phyloP scores from a whole-genome alignment of 441 rosid genomes.

The Pelargonium citronellum region DNA sequence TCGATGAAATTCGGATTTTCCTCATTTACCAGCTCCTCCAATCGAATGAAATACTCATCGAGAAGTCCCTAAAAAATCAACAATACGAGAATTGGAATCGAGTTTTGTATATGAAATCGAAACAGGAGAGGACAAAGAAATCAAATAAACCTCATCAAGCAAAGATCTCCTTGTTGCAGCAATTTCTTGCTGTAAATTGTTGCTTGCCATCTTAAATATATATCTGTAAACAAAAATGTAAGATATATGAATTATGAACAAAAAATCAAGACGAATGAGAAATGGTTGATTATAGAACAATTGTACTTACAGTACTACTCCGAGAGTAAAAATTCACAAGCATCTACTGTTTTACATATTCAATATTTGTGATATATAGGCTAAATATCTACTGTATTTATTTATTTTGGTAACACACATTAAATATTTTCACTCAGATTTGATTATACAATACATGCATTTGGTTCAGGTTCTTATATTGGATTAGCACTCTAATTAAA shows the following conservation, averaged over 20 bases:
- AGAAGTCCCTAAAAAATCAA: background rate
- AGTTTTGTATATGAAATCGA: background rate
- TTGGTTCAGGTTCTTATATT: background rate
- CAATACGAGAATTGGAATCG: background rate
- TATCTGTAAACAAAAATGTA: background rate
- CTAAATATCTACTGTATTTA: background rate
- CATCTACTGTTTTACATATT: background rate
- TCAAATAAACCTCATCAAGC: conserved; percentile 1
- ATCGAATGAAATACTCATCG: conserved; percentile 1
- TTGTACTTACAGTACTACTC: too few species aligned
- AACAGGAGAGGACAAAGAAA: background rate
- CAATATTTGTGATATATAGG: background rate
- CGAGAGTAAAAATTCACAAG: too few species aligned
- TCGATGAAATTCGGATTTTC: background rate
- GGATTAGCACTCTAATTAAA: background rate
- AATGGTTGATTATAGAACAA: background rate
- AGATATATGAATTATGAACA: background rate
- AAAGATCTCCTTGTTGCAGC: background rate
- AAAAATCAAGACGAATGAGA: background rate
- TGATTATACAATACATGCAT: background rate
- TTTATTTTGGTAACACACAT: background rate
- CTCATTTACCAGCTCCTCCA: background rate
- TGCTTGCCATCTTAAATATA: background rate
- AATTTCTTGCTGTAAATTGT: background rate
- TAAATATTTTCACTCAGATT: background rate